Base-by-base conservation (phyloP, 352 stramenopile species). In the Plasmopara viticola region DNA sequence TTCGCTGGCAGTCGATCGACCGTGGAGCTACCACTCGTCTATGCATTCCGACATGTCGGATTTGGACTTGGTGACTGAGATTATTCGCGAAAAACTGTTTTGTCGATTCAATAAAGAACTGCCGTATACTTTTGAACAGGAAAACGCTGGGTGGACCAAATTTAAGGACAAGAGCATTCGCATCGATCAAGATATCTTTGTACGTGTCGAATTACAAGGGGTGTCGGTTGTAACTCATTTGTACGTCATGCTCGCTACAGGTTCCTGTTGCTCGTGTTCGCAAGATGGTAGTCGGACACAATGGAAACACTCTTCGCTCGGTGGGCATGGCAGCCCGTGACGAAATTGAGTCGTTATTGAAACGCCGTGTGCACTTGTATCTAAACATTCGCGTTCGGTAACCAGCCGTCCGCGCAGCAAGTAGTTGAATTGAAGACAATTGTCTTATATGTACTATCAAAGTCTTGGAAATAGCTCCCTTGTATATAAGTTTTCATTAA, bases 71-170 rank as follows among this genome's bases (percentile, higher is more conserved):
- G 84, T 94, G 50, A 86, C 66, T 9, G 84, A 94, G 55, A 94
- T 94, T 64, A 94, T 94, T 49, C 81, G 84, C 20, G 84, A 90
- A 46, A 90, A 94, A 64, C 73, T 94, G 44, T 94, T 86, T 55
- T 60, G 78, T n/a, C 81, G 84, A 47, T 92, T 89, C 51, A 91
- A 94, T 62, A 80, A 91, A 60, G 84, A 94, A 51, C 69, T 94
- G 25, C 84, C 84, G 42, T 94, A 94, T 62, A 56, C 52, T n/a
- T 78, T 92, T 35, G 66, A 88, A 43, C 81, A 92, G 56, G 79
- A 92, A 58, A 92, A 89, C 50, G 83, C 72, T 43, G 84, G 84
- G 45, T 94, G 84, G 84, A 94, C 84, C 39, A 80, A 78, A 48
- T 92, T 94, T 55, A 87, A 72, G 51, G 84, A 94, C 63, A 86